Evolutionary conservation across 2,329 filamentous ascomycete genomes (phyloP).

Genomic region (Fusarium brevicatenulatum): DNA sequence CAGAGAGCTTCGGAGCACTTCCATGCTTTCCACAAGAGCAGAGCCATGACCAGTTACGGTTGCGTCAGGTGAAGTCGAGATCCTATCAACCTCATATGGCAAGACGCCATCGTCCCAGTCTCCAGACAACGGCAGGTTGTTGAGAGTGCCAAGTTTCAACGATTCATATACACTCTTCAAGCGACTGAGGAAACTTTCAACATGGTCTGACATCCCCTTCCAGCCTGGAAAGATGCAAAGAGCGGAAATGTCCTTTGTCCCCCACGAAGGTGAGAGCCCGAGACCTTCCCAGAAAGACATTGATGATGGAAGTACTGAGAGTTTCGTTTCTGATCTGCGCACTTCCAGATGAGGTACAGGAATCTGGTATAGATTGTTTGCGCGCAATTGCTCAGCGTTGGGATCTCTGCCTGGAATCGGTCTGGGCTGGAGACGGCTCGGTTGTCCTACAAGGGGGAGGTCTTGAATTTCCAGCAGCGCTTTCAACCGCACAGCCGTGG

Average conservation of each 20-base stretch:
- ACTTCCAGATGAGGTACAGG: conserved; percentile 77
- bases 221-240: conserved; percentile 77
- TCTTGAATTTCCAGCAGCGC: conserved; percentile 67
- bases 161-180: conserved; percentile 78
- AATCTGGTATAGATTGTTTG: conserved; percentile 69
- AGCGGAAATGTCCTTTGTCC: conserved; percentile 75
- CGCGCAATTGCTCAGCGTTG: conserved; percentile 58
- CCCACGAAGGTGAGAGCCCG: conserved; percentile 76
- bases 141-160: conserved; percentile 75
- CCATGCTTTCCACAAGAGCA: conserved; percentile 60
- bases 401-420: conserved; percentile 55
- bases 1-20: conserved; percentile 59
- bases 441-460: conserved; percentile 63
- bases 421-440: conserved; percentile 62
- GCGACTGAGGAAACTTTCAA: conserved; percentile 72
- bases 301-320: conserved; percentile 79
- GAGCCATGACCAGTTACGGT: conserved; percentile 56
- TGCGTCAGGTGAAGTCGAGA: conserved; percentile 54
- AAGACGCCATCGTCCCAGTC: conserved; percentile 58
- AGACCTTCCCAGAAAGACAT: conserved; percentile 85
- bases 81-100: conserved; percentile 60
- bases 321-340: conserved; percentile 72
- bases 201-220: conserved; percentile 69
- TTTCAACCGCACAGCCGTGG: conserved; percentile 54
- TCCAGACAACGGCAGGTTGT: conserved; percentile 56